These are phyloP conservation scores for Hygrophoropsis aurantiaca DNA, from an alignment of 768 basidiomycete species.

Conservation along the genomic window DNA sequence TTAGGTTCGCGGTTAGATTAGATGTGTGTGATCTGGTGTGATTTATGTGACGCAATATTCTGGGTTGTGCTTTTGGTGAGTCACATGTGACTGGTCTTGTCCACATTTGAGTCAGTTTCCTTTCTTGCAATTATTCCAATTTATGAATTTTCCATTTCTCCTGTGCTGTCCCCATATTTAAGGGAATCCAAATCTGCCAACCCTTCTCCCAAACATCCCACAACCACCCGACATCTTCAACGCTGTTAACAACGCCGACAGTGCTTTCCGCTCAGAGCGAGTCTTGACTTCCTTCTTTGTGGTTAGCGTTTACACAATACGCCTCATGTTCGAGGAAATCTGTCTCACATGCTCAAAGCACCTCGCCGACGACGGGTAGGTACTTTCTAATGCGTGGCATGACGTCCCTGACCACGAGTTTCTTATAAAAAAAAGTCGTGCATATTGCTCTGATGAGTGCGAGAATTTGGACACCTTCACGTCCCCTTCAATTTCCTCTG, in stretches of 20 bases:
- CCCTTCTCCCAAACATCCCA: slow-evolving; percentile 18
- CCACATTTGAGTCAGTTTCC: slow-evolving; percentile 33
- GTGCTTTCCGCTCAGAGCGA: not conserved
- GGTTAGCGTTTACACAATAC: slow-evolving; percentile 6
- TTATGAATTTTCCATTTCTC: slow-evolving; percentile 37
- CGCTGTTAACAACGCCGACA: slow-evolving; percentile 6
- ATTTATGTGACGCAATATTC: slow-evolving; percentile 3
- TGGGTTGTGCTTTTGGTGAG: slow-evolving; percentile 3
- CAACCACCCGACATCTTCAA: slow-evolving; percentile 6
- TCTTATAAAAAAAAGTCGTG: slow-evolving; percentile 42
- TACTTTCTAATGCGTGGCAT: slow-evolving; percentile 11
- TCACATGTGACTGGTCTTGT: slow-evolving; percentile 30
- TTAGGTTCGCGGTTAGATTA: too few species aligned
- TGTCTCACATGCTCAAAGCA: slow-evolving; percentile 73
- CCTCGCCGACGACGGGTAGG: slow-evolving; percentile 62
- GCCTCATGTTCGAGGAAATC: slow-evolving; percentile 74
- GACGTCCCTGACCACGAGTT: slow-evolving; percentile 10
- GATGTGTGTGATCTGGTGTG: too few species aligned
- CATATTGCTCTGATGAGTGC: slow-evolving; percentile 73
- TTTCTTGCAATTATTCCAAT: slow-evolving; percentile 22
- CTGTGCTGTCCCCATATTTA: slow-evolving; percentile 38
- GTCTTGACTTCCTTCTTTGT: not conserved
- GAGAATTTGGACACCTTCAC: slow-evolving; percentile 55
- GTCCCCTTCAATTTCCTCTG: slow-evolving; percentile 64
- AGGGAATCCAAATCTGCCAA: slow-evolving; percentile 17